Base-by-base conservation (phyloP, 331 rosid genomes). In the Ulmus americana region DNA sequence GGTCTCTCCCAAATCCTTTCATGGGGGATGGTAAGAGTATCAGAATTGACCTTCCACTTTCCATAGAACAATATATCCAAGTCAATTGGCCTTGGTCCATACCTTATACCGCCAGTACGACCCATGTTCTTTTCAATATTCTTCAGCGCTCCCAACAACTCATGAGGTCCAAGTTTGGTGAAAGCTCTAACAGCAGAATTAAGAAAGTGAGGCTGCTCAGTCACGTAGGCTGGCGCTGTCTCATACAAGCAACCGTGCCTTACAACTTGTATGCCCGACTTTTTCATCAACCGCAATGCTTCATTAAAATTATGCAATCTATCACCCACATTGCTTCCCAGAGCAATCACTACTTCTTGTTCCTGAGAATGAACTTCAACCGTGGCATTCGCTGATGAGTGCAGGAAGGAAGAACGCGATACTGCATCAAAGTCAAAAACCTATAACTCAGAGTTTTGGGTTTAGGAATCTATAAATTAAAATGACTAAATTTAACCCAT, bases 1-100 rank as follows among this genome's bases (percentile, higher is more conserved):
- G 97, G 97, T 59, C 97, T 79, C 62, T 94, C 98, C 98, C 95
- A 87, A 67, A 85, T 89, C 81, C 90, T 84, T 81, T 87, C 95
- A 50, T 87, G 95, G 41, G 98, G 97, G 59, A 94, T 69, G 0
- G 71, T 77, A 63, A 94, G 95, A 61, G 81, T 71, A 56, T 84
- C 83, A 18, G 95, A 89, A 20, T 75, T 73, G 39, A 89, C 81
- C 78, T 74, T 77, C 49, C 60, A 79, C 75, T 81, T 89, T 62
- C 95, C 98, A 57, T 89, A 87, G 68, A 94, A 94, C 72, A 94
- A 73, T 66, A 94, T 83, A 75, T 89, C 98, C 45, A 87, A 78
- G 84, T 94, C 97, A 61, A 84, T 89, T 51, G 91, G 95, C 75
- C 95, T 84, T 41, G 95, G 98, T 64, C 98, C 98, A 60, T 85